phyloP scores from a whole-genome alignment of 257 asterid genomes.

The Solanum corneliomulleri region DNA sequence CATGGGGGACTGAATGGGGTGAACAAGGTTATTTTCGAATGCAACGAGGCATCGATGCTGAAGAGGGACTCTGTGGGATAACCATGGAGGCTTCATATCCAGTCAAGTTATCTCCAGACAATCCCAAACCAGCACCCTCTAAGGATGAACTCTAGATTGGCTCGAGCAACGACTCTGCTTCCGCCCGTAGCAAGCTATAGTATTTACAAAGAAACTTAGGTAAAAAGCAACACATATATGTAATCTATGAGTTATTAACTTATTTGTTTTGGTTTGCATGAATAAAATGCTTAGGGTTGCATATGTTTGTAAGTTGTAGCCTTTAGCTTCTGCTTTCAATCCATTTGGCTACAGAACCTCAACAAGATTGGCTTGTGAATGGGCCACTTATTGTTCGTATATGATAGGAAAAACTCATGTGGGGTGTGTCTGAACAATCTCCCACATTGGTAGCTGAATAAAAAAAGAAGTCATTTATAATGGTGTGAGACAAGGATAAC shows the following conservation, averaged over 20 bases:
- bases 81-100: conserved; percentile 75
- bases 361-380: background rate
- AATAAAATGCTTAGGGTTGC: conserved; percentile 1
- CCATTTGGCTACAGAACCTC: background rate
- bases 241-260: background rate
- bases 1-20: conserved; percentile 72
- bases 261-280: conserved; percentile 6
- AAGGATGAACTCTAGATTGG: conserved; percentile 54
- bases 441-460: background rate
- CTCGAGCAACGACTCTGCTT: background rate
- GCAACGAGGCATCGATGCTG: conserved; percentile 28
- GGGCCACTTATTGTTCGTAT: background rate
- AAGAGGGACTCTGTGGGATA: conserved; percentile 63
- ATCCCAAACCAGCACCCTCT: conserved; percentile 25
- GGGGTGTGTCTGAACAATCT: background rate
- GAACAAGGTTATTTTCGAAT: conserved; percentile 59
- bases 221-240: background rate
- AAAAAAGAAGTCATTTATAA: background rate
- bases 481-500: background rate
- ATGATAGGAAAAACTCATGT: background rate
- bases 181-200: background rate
- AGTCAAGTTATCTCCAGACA: conserved; percentile 34
- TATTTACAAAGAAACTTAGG: background rate
- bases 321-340: background rate
- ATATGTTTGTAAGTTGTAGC: background rate